Evolutionary conservation across 176 grass and related monocot species (phyloP).

Genomic region (Paspalum notatum): DNA sequence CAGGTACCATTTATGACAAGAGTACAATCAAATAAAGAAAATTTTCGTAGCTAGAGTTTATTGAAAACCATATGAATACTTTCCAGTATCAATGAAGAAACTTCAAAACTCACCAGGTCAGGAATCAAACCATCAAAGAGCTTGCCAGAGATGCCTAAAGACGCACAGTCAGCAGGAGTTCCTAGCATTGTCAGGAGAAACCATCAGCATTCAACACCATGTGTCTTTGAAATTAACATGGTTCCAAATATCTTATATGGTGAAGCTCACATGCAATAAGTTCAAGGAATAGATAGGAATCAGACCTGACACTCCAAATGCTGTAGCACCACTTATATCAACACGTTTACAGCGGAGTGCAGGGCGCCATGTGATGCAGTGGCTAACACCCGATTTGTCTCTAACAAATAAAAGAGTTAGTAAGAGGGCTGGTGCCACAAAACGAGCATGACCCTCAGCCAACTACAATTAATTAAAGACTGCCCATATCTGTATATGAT

Average conservation of each 20-base stretch:
- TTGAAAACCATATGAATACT: neutral
- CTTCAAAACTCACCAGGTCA: slow-evolving; percentile 67
- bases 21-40: neutral
- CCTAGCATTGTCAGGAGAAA: slow-evolving; percentile 57
- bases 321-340: slow-evolving; percentile 75
- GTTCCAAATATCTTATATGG: neutral
- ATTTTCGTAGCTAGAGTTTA: neutral
- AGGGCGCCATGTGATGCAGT: slow-evolving; percentile 74
- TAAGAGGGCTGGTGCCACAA: neutral
- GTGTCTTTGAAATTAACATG: neutral
- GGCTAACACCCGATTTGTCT: slow-evolving; percentile 84
- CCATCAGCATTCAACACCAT: neutral
- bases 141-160: slow-evolving; percentile 92
- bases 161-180: slow-evolving; percentile 90
- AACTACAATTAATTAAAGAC: neutral
- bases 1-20: slow-evolving; percentile 11
- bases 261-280: neutral
- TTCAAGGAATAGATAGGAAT: slow-evolving; percentile 23
- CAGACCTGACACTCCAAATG: slow-evolving; percentile 90
- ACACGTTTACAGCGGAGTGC: slow-evolving; percentile 67
- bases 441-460: neutral
- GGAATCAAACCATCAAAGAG: slow-evolving; percentile 86
- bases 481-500: neutral
- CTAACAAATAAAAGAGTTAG: slow-evolving; percentile 34
- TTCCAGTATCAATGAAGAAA: slow-evolving; percentile 23